Base-by-base conservation (phyloP, 176 grass and related monocot genomes). In the Coix lacrymajobi region DNA sequence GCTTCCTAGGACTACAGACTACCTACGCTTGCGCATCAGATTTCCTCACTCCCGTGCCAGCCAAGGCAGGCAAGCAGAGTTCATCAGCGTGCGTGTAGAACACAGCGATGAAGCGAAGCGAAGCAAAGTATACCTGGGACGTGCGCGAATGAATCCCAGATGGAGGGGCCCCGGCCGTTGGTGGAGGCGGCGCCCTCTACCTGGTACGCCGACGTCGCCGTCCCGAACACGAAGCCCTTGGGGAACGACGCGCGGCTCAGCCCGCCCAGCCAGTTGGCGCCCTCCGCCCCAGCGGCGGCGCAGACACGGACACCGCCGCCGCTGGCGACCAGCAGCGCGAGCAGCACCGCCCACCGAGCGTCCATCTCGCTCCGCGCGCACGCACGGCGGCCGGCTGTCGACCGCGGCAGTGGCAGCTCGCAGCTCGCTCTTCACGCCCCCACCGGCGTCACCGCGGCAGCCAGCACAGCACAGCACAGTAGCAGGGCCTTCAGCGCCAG, bases 181-280 rank as follows among this genome's bases (percentile, higher is more conserved):
- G 71, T 71, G 13, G 58, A 9, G 39, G 91, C 85, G 37, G 62
- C 76, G 70, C 91, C 91, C 71, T 93, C 91, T 40, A 93, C 91
- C 83, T 93, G 91, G 88, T 87, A 93, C 57, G 91, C 91, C 70
- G 91, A 93, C 15, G 91, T 78, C 13, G 91, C 91, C 54, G 88
- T 90, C 66, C 91, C 91, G 88, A 93, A 93, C 5, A 93, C 88
- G 80, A 93, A 93, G 66, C 80, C 91, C 73, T 81, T 61, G 33
- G 91, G 87, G 81, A 93, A 93, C 34, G 75, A 31, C 8, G 80
- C 75, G 0, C 87, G 87, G 73, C 81, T 87, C 41, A 87, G 87
- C 51, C 84, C 70, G 73, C 79, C 86, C 64, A 69, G 45, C 78
- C 77, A 67, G 62, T 11, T 80, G 11, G 66, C 70, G 48, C 77